phyloP scores from a whole-genome alignment of 2,329 filamentous ascomycete species.

The Fusarium mexicanum region DNA sequence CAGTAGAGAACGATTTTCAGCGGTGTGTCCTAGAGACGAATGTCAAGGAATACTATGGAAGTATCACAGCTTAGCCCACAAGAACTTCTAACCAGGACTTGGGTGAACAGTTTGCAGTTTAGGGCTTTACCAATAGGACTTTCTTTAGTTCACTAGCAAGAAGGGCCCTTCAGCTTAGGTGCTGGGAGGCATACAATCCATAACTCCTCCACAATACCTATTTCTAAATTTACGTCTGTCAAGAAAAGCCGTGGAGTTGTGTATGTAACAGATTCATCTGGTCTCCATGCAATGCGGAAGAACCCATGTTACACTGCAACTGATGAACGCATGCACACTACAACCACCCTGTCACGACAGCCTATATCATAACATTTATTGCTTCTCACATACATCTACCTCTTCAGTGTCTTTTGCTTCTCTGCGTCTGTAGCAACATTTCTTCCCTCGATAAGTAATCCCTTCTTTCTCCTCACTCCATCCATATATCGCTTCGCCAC shows the following conservation, averaged over 20 bases:
- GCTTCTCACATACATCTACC: constrained; percentile 49
- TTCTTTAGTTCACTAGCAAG: neutral
- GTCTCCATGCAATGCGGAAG: neutral
- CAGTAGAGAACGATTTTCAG: neutral
- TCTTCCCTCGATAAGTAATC: constrained; percentile 81
- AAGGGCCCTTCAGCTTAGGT: neutral
- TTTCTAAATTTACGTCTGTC: neutral
- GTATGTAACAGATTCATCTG: neutral
- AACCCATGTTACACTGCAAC: neutral
- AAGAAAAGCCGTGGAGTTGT: neutral
- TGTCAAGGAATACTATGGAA: neutral
- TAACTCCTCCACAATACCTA: neutral
- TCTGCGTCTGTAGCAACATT: constrained; percentile 85
- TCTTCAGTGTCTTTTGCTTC: constrained; percentile 82
- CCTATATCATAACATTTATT: constrained; percentile 15
- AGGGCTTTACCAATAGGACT: neutral
- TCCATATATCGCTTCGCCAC: constrained; percentile 98
- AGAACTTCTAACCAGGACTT: neutral
- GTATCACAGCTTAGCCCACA: neutral
- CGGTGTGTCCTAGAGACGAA: neutral
- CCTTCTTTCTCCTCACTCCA: constrained; percentile 85
- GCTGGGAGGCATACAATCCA: neutral
- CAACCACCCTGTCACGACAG: neutral
- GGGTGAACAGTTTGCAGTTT: neutral
- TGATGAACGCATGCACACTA: neutral